Percentiles rank a stretch among this genome's conserved stretches.
These are phyloP conservation scores for Mycena filopes DNA, from an alignment of 768 basidiomycete species.

Conservation along the genomic window DNA sequence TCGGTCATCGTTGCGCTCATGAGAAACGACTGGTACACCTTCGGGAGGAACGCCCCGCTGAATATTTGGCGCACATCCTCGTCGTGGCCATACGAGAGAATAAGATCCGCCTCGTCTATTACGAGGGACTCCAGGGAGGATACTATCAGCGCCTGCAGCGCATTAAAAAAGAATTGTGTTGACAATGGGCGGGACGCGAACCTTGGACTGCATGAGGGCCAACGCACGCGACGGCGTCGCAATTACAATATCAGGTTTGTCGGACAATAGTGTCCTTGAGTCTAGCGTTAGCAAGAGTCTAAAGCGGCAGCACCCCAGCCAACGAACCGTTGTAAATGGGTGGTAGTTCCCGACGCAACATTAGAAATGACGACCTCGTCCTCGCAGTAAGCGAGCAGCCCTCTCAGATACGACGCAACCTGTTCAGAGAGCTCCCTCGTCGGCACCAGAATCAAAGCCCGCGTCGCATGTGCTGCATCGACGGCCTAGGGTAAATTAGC, in stretches of 20 bases:
- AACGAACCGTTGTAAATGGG: constrained; percentile 78
- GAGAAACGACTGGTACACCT: constrained; percentile 89
- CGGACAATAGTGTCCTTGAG: constrained; percentile 50
- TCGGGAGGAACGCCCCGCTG: constrained; percentile 76
- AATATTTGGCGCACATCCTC: constrained; percentile 84
- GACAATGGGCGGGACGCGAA: constrained; percentile 38
- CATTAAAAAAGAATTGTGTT: constrained; percentile 4
- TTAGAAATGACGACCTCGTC: constrained; percentile 78
- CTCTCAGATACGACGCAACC: constrained; percentile 75
- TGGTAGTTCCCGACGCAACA: constrained; percentile 75
- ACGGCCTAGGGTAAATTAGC: constrained; percentile 44
- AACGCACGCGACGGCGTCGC: constrained; percentile 82
- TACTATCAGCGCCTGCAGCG: constrained; percentile 68
- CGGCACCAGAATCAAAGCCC: constrained; percentile 85
- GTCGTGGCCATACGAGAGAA: constrained; percentile 96
- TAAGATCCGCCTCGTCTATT: constrained; percentile 97
- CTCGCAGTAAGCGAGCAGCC: constrained; percentile 82
- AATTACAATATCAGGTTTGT: constrained; percentile 83
- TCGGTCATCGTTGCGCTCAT: constrained; percentile 99
- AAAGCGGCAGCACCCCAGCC: neutral
- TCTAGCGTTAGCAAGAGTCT: neutral
- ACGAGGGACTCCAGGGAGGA: constrained; percentile 83
- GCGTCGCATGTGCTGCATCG: constrained; percentile 63
- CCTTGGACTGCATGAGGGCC: constrained; percentile 76
- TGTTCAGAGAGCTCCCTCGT: constrained; percentile 95